Conservation (phyloP, 352 stramenopile species). For the Globisporangium ultimum region DNA sequence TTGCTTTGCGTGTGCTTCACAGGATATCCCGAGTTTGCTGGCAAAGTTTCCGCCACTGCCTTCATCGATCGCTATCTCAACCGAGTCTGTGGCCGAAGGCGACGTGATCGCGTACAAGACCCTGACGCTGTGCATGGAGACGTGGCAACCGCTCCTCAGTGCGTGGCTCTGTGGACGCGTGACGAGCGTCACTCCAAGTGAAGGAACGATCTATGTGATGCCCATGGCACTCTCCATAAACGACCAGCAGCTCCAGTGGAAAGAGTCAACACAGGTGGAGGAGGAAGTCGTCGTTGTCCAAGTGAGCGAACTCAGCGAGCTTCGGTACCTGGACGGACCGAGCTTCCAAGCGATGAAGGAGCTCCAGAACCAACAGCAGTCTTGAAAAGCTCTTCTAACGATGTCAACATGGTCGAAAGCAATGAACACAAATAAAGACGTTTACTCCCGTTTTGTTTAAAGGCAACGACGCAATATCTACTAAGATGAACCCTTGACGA, state of each 20-base stretch:
- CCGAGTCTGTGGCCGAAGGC: conserved; percentile 20
- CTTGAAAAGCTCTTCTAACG: too few relatives aligned
- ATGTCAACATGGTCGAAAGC: too few relatives aligned
- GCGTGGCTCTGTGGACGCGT: conserved; percentile 63
- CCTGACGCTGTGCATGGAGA: conserved; percentile 68
- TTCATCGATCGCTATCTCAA: neutral
- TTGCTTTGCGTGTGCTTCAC: conserved; percentile 6
- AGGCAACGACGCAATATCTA: too few relatives aligned
- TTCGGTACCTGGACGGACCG: conserved; percentile 44
- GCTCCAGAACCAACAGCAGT: neutral
- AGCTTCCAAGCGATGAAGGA: conserved; percentile 12
- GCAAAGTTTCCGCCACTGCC: conserved; percentile 16
- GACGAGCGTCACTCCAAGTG: neutral
- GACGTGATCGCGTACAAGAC: conserved; percentile 77
- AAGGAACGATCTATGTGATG: conserved; percentile 1
- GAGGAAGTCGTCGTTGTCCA: neutral
- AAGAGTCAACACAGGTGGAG: neutral
- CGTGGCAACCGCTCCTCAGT: conserved; percentile 69
- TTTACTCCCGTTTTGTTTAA: neutral
- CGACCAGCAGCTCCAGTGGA: conserved; percentile 14
- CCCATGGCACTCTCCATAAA: conserved; percentile 5
- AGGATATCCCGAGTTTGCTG: conserved; percentile 31
- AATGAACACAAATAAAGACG: neutral
- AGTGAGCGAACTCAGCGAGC: conserved; percentile 41
- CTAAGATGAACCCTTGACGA: neutral